Evolutionary conservation across 2,329 filamentous ascomycete genomes (phyloP), one percentile per base, ranked within the genome.

Genomic region (Microcyclosporella mali): DNA sequence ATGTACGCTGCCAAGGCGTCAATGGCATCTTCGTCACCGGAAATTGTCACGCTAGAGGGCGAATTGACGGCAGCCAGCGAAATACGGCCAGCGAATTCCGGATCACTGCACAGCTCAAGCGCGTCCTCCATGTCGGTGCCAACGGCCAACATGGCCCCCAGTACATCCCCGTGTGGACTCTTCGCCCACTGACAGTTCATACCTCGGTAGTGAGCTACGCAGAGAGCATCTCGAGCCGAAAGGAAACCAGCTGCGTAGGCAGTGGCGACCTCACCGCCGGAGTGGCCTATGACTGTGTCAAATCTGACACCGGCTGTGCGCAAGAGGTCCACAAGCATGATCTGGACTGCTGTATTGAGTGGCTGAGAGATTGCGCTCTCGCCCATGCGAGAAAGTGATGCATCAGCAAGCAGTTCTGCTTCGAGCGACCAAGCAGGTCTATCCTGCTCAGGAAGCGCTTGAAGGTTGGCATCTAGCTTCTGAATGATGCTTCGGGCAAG

Each of bases 341-440:
- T 65, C 50, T 80, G 77, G 1, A 81, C 32, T 0, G 75, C 74
- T 0, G 75, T 78, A 38, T 71, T 78, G 1, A 78, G 54, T 1
- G 76, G 73, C 48, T 79, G 76, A 0, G 71, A 67, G 14, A 77
- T 49, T 19, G 54, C 56, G 7, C 64, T 56, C 33, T 60, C 47
- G 16, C 31, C 9, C 17, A 53, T 33, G 7, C 50, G 48, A 3
- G 21, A 60, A 47, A 56, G 42, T 2, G 3, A 73, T 50, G 0
- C 63, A 71, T 4, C 78, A 63, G 49, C 77, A 73, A 3, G 78
- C 33, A 63, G 53, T 40, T 61, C 58, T 6, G 52, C 46, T 6
- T 51, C 19, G 2, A 64, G 49, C 12, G 60, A 57, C 59, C 60
- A 66, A 3, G 25, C 10, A 2, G 53, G 50, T 9, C 37, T 35